A percentile compares a stretch with the other conserved stretches of the same genome.
Conservation (phyloP, 768 basidiomycete species). For the Boletus edulis region DNA sequence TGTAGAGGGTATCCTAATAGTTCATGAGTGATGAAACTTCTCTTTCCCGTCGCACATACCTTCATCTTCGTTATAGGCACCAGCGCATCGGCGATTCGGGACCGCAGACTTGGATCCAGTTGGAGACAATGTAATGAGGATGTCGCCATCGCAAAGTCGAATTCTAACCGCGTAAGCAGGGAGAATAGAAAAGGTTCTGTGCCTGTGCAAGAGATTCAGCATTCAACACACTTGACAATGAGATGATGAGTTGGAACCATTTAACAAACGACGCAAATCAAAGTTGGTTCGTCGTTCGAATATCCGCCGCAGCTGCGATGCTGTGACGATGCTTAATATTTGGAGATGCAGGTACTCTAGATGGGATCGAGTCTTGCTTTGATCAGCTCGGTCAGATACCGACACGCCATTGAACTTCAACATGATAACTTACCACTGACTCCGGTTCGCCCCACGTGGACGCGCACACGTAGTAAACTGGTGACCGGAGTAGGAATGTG, state of each 20-base stretch:
- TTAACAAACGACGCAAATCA: conserved; percentile 74
- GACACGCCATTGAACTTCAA: neutral
- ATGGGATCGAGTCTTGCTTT: conserved; percentile 87
- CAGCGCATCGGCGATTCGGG: conserved; percentile 75
- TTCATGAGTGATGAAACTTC: neutral
- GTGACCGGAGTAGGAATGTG: conserved; percentile 80
- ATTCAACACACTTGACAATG: neutral
- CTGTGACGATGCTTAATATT: conserved; percentile 87
- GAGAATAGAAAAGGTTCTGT: conserved; percentile 80
- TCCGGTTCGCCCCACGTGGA: conserved; percentile 97
- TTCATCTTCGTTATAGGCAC: conserved; percentile 80
- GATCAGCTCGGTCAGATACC: conserved; percentile 36
- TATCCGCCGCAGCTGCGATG: conserved; percentile 76
- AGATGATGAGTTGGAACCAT: conserved; percentile 41
- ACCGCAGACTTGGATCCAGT: conserved; percentile 66
- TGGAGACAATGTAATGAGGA: conserved; percentile 81
- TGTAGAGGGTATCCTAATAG: conserved; percentile 82
- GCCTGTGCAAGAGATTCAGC: conserved; percentile 43
- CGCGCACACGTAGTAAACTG: conserved; percentile 88
- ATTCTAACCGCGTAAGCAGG: conserved; percentile 66
- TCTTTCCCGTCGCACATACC: conserved; percentile 35
- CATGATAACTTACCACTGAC: conserved; percentile 70
- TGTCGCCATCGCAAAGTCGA: conserved; percentile 77
- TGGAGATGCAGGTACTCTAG: conserved; percentile 95
- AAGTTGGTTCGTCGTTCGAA: conserved; percentile 92